A percentile compares a stretch with the other conserved stretches of the same genome.
Conservation (phyloP, 1,284 basidiomycete genomes). For the Moniliophthora roreri region DNA sequence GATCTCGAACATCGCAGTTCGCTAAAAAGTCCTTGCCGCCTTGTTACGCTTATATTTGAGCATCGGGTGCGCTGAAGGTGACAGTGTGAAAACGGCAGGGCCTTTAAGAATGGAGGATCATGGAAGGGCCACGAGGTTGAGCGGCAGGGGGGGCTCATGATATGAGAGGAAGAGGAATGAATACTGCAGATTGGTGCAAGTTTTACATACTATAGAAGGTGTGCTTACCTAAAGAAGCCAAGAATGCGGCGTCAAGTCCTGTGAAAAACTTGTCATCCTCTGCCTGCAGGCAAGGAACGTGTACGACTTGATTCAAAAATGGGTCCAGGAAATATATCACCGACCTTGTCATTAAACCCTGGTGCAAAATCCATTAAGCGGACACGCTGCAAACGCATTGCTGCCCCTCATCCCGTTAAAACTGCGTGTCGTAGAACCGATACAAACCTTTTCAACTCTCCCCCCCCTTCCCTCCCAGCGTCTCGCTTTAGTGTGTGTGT, state of each 20-base stretch:
- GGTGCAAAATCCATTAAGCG: constrained; percentile 44
- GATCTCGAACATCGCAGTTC: constrained; percentile 3
- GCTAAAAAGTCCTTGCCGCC: no score
- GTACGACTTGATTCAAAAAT: constrained; percentile 49
- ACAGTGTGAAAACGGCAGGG: no score
- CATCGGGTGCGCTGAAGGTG: no score
- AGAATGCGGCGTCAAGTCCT: constrained; percentile 13
- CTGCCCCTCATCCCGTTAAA: constrained; percentile 43
- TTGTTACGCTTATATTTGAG: no score
- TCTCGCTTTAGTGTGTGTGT: not conserved
- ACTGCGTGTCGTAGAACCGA: constrained; percentile 38
- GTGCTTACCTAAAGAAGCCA: constrained; percentile 32
- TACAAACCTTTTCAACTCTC: constrained; percentile 33
- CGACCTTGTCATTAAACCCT: constrained; percentile 36
- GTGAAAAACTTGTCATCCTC: constrained; percentile 19
- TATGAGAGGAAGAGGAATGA: no score
- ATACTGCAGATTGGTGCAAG: no score
- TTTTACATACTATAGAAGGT: no score
- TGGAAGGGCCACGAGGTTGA: no score
- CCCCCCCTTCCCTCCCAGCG: constrained; percentile 21
- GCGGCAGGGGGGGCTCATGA: no score
- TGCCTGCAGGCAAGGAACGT: constrained; percentile 77
- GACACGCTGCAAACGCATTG: constrained; percentile 49
- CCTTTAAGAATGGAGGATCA: no score
- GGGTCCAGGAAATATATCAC: constrained; percentile 40